Percentiles rank a stretch among this genome's conserved stretches.
These are phyloP conservation scores for Cyclotella baltica DNA, from an alignment of 108 stramenopile genomes.

Conservation along the genomic window DNA sequence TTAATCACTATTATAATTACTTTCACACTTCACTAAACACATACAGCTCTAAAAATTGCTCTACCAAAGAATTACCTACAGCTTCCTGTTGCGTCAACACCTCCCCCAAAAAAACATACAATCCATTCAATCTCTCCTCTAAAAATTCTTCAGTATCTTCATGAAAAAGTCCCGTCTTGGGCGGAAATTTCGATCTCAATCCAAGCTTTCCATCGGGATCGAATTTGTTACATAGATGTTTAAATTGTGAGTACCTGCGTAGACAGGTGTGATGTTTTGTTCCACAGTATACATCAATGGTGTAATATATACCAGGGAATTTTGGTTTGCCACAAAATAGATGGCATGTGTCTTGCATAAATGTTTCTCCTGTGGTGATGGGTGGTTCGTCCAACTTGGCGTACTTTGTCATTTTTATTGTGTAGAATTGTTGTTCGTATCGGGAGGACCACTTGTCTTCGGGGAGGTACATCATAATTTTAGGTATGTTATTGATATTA, in stretches of 20 bases:
- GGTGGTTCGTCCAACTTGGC: slow-evolving; percentile 8
- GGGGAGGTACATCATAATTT: slow-evolving; percentile 46
- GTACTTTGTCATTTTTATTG: slow-evolving; percentile 31
- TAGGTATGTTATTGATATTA: neutral
- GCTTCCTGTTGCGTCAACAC: slow-evolving; percentile 24
- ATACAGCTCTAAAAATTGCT: slow-evolving; percentile 34
- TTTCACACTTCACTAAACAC: neutral
- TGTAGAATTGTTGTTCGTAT: slow-evolving; percentile 46
- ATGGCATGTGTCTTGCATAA: slow-evolving; percentile 10
- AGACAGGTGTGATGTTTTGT: slow-evolving; percentile 12
- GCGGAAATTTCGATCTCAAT: slow-evolving; percentile 16
- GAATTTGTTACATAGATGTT: slow-evolving; percentile 23
- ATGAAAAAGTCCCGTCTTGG: slow-evolving; percentile 36
- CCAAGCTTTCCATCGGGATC: slow-evolving; percentile 21
- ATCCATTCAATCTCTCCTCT: slow-evolving; percentile 31
- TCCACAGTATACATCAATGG: slow-evolving; percentile 27
- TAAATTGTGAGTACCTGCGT: slow-evolving; percentile 46
- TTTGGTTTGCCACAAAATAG: slow-evolving; percentile 15
- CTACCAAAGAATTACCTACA: slow-evolving; percentile 19
- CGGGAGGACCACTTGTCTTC: slow-evolving; percentile 44
- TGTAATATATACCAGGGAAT: slow-evolving; percentile 42
- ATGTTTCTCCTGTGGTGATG: neutral
- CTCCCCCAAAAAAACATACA: slow-evolving; percentile 33
- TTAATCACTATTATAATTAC: no score
- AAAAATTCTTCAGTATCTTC: slow-evolving; percentile 25